A percentile compares a stretch with the other conserved stretches of the same genome.
phyloP scores from a whole-genome alignment of 2,329 filamentous ascomycete species.

The Hypoxylon sp. region DNA sequence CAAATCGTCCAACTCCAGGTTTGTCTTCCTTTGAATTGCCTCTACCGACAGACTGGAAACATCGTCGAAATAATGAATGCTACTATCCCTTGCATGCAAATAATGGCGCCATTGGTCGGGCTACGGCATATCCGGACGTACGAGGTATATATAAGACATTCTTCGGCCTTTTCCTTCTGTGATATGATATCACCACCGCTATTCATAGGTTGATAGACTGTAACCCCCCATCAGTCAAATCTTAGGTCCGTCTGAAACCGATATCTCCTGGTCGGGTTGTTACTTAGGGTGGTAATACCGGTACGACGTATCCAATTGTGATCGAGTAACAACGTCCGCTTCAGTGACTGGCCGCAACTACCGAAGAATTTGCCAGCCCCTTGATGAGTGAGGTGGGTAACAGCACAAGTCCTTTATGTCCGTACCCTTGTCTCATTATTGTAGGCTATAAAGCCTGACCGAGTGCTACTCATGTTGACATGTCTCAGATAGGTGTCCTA shows the following conservation, averaged over 20 bases:
- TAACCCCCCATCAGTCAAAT: not conserved
- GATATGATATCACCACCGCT: not conserved
- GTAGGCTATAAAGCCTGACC: conserved; percentile 20
- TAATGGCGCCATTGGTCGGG: conserved; percentile 2
- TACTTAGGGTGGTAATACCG: not conserved
- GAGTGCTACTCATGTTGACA: not conserved
- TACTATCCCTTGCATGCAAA: not conserved
- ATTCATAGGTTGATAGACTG: not conserved
- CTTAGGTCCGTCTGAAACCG: conserved; percentile 23
- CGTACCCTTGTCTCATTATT: not conserved
- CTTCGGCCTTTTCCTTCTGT: not conserved
- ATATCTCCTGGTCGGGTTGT: conserved; percentile 24
- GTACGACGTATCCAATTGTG: not conserved
- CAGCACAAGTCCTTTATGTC: not conserved
- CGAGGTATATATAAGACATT: not conserved
- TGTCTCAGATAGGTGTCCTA: not conserved
- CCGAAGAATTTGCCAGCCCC: conserved; percentile 1
- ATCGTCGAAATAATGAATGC: not conserved
- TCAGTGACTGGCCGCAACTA: not conserved
- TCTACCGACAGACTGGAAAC: not conserved
- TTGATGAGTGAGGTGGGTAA: conserved; percentile 1
- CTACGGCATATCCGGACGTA: not conserved
- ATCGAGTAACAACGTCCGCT: not conserved
- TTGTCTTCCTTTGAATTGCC: not conserved
- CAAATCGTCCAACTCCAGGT: not conserved